Base-by-base conservation (phyloP, 176 grass and related monocot species). In the Aegilops umbellulata region DNA sequence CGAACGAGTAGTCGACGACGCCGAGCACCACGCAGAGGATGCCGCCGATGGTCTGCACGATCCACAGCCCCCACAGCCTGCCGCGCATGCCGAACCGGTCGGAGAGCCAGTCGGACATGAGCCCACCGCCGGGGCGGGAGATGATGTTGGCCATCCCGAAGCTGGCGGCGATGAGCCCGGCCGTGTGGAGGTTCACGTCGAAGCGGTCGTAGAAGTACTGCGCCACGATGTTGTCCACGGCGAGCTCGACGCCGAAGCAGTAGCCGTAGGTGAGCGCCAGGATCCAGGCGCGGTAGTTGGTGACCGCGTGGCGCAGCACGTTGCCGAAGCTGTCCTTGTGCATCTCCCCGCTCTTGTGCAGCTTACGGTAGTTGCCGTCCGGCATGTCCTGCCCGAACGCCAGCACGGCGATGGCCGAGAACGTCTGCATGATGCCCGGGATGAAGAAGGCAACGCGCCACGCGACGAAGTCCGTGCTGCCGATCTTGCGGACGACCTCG, bases 191-290 rank as follows among this genome's bases (percentile, higher is more conserved):
- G 62, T 94, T 95, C 23, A 98, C 93, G 26, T 71, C 30, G 77
- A 98, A 98, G 25, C 90, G 92, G 88, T 98, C 95, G 66, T 87
- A 98, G 83, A 98, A 95, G 83, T 98, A 98, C 80, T 98, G 93
- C 31, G 93, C 93, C 6, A 98, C 80, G 83, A 98, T 95, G 89
- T 98, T 98, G 87, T 98, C 93, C 29, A 98, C 83, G 69, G 95
- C 88, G 26, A 98, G 88, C 85, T 98, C 95, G 24, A 95, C 91
- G 44, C 95, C 95, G 49, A 98, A 98, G 89, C 88, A 90, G 82
- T 98, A 98, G 63, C 95, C 95, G 57, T 98, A 98, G 19, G 95
- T 95, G 67, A 95, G 83, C 24, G 93, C 91, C 44, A 93, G 80
- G 65, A 95, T 90, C 95, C 95, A 98, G 22, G 83, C 91, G 42